Conservation (phyloP, 75 land plant genomes). For the Pinus tabuliformis region DNA sequence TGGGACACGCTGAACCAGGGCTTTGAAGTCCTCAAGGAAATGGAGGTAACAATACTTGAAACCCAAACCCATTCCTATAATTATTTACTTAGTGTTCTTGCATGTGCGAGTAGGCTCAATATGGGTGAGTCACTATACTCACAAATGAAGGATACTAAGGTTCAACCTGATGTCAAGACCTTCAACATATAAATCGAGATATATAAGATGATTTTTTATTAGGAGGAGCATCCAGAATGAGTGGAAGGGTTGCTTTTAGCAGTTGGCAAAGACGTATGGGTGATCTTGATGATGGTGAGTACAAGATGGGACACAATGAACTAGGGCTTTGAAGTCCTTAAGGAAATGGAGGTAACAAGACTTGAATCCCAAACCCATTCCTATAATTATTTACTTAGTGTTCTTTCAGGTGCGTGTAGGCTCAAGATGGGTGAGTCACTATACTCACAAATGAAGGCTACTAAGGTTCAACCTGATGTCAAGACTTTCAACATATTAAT, state of each 20-base stretch:
- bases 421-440: slow-evolving; percentile 44
- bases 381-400: slow-evolving; percentile 39
- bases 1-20: slow-evolving; percentile 49
- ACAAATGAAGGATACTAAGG: slow-evolving; percentile 24
- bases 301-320: too few relatives aligned
- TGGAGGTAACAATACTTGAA: slow-evolving; percentile 29
- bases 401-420: slow-evolving; percentile 54
- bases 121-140: slow-evolving; percentile 41
- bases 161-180: slow-evolving; percentile 48
- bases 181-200: slow-evolving; percentile 69
- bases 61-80: slow-evolving; percentile 35
- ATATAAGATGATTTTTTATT: too few relatives aligned
- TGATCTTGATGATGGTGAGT: too few relatives aligned
- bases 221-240: too few relatives aligned
- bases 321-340: slow-evolving; percentile 31
- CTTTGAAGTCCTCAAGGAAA: slow-evolving; percentile 23
- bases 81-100: slow-evolving; percentile 40
- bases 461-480: slow-evolving; percentile 39
- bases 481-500: slow-evolving; percentile 65
- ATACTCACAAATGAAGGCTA: slow-evolving; percentile 30
- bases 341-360: slow-evolving; percentile 30
- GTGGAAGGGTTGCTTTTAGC: too few relatives aligned
- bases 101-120: slow-evolving; percentile 49
- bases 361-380: slow-evolving; percentile 19
- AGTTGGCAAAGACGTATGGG: too few relatives aligned